Percentiles rank a stretch among this genome's conserved stretches.
These are phyloP conservation scores for Neurospora intermedia DNA, from an alignment of 495 filamentous ascomycete genomes.

Conservation along the genomic window DNA sequence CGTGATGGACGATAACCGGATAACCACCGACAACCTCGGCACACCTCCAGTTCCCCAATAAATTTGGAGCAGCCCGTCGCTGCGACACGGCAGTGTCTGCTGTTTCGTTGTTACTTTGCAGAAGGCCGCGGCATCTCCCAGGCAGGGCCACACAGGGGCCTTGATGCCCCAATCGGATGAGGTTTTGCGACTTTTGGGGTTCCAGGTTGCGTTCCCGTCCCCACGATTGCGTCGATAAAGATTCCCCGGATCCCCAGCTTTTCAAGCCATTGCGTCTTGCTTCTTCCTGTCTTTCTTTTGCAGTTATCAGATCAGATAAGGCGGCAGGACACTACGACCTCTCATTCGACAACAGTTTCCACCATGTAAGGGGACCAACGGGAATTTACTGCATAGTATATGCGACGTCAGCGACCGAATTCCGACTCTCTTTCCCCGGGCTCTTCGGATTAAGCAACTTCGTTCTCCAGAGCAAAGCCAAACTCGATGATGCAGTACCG, in stretches of 20 bases:
- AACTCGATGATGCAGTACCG: background rate
- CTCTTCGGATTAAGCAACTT: background rate
- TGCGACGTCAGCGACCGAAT: background rate
- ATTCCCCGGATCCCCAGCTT: background rate
- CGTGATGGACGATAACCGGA: slow-evolving; percentile 8
- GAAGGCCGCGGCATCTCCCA: background rate
- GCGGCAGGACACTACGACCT: background rate
- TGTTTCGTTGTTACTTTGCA: background rate
- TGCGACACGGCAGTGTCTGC: background rate
- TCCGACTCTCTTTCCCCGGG: background rate
- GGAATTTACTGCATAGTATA: background rate
- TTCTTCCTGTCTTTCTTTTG: background rate
- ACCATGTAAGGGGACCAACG: background rate
- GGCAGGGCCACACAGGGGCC: background rate
- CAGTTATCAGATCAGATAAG: background rate
- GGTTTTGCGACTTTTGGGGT: background rate
- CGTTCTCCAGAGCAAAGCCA: background rate
- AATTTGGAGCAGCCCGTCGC: background rate
- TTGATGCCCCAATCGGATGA: background rate
- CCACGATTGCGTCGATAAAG: background rate
- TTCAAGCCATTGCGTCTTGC: background rate
- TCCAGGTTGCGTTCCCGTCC: background rate
- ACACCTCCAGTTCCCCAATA: slow-evolving; percentile 2
- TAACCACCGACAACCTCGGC: slow-evolving; percentile 11
- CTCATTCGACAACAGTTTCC: background rate